phyloP scores from a whole-genome alignment of 768 basidiomycete species.

The Suillus discolor region DNA sequence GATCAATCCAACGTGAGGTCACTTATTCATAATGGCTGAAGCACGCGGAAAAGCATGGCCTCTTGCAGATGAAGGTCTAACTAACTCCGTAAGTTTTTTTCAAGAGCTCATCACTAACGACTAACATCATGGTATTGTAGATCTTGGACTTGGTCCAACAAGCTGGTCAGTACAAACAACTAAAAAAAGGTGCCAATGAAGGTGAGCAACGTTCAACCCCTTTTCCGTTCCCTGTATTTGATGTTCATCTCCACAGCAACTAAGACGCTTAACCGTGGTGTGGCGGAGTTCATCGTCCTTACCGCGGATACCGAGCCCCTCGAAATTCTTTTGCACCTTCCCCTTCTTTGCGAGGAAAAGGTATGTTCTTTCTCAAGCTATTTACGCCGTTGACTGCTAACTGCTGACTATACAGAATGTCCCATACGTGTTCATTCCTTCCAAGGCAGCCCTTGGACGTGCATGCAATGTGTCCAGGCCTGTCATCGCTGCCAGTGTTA shows the following conservation, averaged over 20 bases:
- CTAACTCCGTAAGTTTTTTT: conserved; percentile 72
- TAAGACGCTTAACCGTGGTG: conserved; percentile 97
- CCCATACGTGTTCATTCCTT: conserved; percentile 92
- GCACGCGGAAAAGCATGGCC: conserved; percentile 85
- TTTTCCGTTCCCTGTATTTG: not conserved
- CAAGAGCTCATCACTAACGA: conserved; percentile 1
- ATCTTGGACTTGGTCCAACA: conserved; percentile 96
- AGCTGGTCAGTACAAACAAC: conserved; percentile 95
- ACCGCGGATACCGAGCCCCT: conserved; percentile 97
- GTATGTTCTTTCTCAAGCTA: conserved; percentile 38
- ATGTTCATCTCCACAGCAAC: conserved; percentile 61
- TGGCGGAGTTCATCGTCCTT: conserved; percentile 96
- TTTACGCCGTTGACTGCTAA: not conserved
- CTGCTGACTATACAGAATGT: not conserved
- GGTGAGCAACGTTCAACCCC: conserved; percentile 47
- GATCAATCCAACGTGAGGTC: conserved; percentile 88
- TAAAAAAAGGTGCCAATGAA: conserved; percentile 99
- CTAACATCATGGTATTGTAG: conserved; percentile 39
- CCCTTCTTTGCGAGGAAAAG: conserved; percentile 98
- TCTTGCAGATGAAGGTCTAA: conserved; percentile 80
- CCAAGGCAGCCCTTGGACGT: conserved; percentile 94
- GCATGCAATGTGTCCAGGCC: conserved; percentile 96
- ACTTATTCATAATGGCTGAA: conserved; percentile 58
- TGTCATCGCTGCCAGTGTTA: conserved; percentile 95
- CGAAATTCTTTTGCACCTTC: conserved; percentile 96